A percentile compares a stretch with the other conserved stretches of the same genome.
Conservation (phyloP, 225 moss, liverwort and hornwort species). For the Sphagnum tenellum region DNA sequence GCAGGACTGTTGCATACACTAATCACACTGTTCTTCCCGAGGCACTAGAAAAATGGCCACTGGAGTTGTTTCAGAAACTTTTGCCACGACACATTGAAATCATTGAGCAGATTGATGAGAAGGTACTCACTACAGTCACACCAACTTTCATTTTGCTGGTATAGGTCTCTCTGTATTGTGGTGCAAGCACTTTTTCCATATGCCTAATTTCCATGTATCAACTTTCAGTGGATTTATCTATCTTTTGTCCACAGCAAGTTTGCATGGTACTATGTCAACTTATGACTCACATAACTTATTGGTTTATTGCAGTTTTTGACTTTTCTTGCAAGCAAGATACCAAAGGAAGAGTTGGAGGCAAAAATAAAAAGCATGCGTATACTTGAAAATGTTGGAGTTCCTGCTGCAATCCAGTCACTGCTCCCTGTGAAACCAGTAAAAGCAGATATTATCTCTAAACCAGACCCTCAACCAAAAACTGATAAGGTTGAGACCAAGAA, state of each 20-base stretch:
- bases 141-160: background rate
- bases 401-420: conserved; percentile 16
- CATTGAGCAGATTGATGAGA: conserved; percentile 69
- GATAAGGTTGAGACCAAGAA: conserved; percentile 21
- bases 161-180: background rate
- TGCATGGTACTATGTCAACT: too few relatives aligned
- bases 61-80: conserved; percentile 53
- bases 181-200: background rate
- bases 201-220: background rate
- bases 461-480: conserved; percentile 3
- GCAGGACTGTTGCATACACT: conserved; percentile 90
- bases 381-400: conserved; percentile 57
- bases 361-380: conserved; percentile 66
- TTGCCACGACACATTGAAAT: conserved; percentile 87
- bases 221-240: background rate
- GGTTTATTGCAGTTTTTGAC: conserved; percentile 53
- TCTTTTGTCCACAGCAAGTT: too few relatives aligned
- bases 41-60: conserved; percentile 90
- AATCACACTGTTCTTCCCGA: conserved; percentile 94
- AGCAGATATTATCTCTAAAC: background rate
- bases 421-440: conserved; percentile 9
- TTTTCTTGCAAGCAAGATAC: conserved; percentile 46
- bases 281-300: too few relatives aligned
- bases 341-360: conserved; percentile 23
- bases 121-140: conserved; percentile 24